Conservation (phyloP, 805 yeast genomes). For the Peterozyma xylosa region DNA sequence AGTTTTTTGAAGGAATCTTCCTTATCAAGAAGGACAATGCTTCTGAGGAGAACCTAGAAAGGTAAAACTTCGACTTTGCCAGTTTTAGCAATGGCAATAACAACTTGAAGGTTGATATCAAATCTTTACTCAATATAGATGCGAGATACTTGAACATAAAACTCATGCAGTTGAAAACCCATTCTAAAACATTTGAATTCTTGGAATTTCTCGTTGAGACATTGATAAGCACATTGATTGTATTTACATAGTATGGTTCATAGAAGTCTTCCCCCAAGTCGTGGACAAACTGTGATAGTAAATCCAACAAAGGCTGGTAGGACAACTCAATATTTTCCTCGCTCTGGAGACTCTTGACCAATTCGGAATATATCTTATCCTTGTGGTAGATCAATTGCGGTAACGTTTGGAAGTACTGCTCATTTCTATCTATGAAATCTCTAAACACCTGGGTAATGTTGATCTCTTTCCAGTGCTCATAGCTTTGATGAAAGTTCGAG, state of each 20-base stretch:
- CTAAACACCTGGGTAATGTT: conserved; percentile 70
- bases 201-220: conserved; percentile 43
- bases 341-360: conserved; percentile 31
- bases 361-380: conserved; percentile 38
- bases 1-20: conserved; percentile 45
- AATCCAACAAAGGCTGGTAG: conserved; percentile 73
- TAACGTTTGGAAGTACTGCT: conserved; percentile 53
- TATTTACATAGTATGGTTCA: conserved; percentile 45
- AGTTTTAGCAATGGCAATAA: conserved; percentile 59
- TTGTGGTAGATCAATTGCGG: conserved; percentile 79
- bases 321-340: conserved; percentile 57
- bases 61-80: conserved; percentile 45
- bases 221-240: conserved; percentile 43
- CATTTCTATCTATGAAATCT: conserved; percentile 50
- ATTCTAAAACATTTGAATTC: conserved; percentile 62
- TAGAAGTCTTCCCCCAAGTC: conserved; percentile 91
- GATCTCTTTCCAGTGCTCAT: conserved; percentile 83
- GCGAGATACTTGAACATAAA: conserved; percentile 85
- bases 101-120: conserved; percentile 60
- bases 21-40: conserved; percentile 79
- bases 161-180: conserved; percentile 80
- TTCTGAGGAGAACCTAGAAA: conserved; percentile 82
- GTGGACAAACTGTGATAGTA: conserved; percentile 78
- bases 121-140: conserved; percentile 50
- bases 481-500: conserved; percentile 73